phyloP scores from a whole-genome alignment of 23 red algal genomes.

The Gracilaria vermiculophylla region DNA sequence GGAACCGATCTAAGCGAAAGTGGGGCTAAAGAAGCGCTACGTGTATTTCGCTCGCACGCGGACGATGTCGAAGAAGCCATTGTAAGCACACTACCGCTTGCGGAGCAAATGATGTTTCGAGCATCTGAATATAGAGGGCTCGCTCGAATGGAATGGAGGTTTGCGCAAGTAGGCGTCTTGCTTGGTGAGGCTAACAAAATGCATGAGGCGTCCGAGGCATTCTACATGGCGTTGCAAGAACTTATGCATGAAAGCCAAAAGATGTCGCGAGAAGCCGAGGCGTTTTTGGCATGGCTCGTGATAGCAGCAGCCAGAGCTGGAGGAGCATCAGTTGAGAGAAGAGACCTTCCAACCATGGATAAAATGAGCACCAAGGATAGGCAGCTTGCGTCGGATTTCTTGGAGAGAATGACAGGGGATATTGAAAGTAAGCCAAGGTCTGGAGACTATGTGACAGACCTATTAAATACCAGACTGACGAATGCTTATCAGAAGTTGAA shows the following conservation, averaged over 20 bases:
- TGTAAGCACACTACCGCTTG: constrained; percentile 8
- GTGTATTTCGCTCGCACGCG: constrained; percentile 37
- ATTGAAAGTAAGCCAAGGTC: neutral
- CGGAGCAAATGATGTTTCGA: constrained; percentile 47
- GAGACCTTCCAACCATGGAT: neutral
- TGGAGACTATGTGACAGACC: neutral
- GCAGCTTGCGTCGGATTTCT: constrained; percentile 21
- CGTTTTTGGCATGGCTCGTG: constrained; percentile 59
- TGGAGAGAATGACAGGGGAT: constrained; percentile 6
- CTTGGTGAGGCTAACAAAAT: neutral
- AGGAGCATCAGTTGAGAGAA: neutral
- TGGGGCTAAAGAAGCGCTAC: constrained; percentile 53
- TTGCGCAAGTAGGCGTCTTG: constrained; percentile 25
- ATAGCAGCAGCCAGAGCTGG: constrained; percentile 47
- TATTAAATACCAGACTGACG: neutral
- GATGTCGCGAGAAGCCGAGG: constrained; percentile 38
- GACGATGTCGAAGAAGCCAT: constrained; percentile 36
- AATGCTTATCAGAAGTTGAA: neutral
- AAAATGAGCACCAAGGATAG: constrained; percentile 10
- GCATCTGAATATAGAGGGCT: constrained; percentile 52
- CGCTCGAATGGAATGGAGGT: constrained; percentile 20
- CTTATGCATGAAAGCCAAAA: constrained; percentile 36
- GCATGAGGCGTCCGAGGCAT: constrained; percentile 13
- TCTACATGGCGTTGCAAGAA: constrained; percentile 18
- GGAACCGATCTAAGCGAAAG: constrained; percentile 40